Percentiles rank a stretch among this genome's conserved stretches.
These are phyloP conservation scores for Trichosporon coremiiforme DNA, from an alignment of 1,284 basidiomycete species.

Conservation along the genomic window DNA sequence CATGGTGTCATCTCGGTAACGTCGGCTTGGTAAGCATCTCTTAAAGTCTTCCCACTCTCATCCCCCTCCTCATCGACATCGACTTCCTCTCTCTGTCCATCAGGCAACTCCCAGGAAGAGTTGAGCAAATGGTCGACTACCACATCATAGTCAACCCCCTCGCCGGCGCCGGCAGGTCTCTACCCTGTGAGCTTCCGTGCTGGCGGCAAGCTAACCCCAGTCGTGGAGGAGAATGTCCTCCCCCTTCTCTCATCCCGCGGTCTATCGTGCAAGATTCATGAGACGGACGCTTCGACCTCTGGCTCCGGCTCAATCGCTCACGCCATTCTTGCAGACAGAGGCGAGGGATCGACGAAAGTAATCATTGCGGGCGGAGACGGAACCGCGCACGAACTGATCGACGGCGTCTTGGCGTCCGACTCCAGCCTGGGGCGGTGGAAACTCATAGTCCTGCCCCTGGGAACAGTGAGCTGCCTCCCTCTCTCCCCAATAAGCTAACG, in stretches of 20 bases:
- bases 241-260: slow-evolving; percentile 63
- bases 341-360: slow-evolving; percentile 52
- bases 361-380: slow-evolving; percentile 83
- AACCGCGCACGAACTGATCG: slow-evolving; percentile 83
- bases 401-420: slow-evolving; percentile 58
- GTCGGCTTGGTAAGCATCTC: background rate
- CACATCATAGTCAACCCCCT: slow-evolving; percentile 48
- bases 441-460: slow-evolving; percentile 65
- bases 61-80: background rate
- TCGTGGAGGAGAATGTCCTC: slow-evolving; percentile 66
- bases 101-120: background rate
- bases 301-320: slow-evolving; percentile 62
- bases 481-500: background rate
- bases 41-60: background rate
- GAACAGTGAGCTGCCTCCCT: slow-evolving; percentile 60
- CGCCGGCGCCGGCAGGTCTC: slow-evolving; percentile 39
- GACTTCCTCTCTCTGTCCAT: background rate
- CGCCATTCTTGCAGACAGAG: slow-evolving; percentile 55
- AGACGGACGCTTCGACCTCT: slow-evolving; percentile 64
- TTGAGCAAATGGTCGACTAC: slow-evolving; percentile 9
- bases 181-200: slow-evolving; percentile 36
- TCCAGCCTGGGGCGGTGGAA: slow-evolving; percentile 38
- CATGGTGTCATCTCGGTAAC: background rate
- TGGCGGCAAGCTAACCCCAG: slow-evolving; percentile 27
- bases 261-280: slow-evolving; percentile 53